Evolutionary conservation across 2,329 filamentous ascomycete genomes (phyloP), one percentile per base, ranked within the genome.

Genomic region (Tolypocladium amazonense): DNA sequence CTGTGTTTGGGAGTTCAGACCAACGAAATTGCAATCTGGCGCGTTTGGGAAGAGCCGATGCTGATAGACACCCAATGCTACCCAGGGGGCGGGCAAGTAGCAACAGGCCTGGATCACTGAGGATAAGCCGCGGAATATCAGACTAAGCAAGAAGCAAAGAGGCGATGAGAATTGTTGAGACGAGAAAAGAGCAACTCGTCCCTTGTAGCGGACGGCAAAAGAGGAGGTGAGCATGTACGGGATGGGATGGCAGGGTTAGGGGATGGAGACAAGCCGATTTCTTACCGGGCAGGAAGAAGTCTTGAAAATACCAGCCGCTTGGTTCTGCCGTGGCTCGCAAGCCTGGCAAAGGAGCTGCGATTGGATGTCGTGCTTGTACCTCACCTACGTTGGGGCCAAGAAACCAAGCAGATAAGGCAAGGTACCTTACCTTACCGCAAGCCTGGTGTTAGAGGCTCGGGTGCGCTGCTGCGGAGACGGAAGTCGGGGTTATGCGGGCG

Each of bases 161-260:
- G 30, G 58, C 20, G 58, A 50, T 57, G 56, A 53, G 38, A 18
- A 38, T 15, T 57, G 53, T 53, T 45, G 56, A 57, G 56, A 52
- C 58, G 60, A 54, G 64, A 66, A 67, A 69, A 64, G 64, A 66
- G 64, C 63, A 66, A 67, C 61, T 67, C 62, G 61, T 60, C 60
- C 56, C 58, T 60, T 23, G 59, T 60, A 60, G 62, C 25, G 54
- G 39, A 56, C 55, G 43, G 56, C 37, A 58, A 43, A 58, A 23
- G 39, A 58, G n/a, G 56, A 61, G 57, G 38, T 38, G 56, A 57
- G 58, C 55, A 47, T 52, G 56, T 47, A 45, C 38, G 55, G 35
- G 43, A 14, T 20, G 30, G 4, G 30, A 54, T 54, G 6, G 30
- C 50, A 53, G n/a, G 50, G 27, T 12, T 35, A 6, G 18, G 50